These are phyloP conservation scores for Logfia minima DNA, from an alignment of 129 eudicot genomes.

Conservation along the genomic window DNA sequence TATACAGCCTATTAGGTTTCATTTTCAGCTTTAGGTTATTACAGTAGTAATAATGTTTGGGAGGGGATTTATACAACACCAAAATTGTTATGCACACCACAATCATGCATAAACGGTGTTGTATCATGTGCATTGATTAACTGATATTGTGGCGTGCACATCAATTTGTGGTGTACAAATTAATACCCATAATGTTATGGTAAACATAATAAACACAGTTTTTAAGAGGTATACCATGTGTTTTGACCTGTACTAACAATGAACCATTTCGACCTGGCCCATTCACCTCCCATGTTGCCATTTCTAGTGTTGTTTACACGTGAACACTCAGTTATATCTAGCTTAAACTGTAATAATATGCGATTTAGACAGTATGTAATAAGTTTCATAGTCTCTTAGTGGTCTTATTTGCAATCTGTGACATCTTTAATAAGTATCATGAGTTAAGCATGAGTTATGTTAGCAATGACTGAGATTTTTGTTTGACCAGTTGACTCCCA, in stretches of 20 bases:
- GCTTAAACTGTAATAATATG: too few relatives aligned
- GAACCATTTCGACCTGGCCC: background rate
- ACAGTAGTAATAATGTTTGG: background rate
- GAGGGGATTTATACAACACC: background rate
- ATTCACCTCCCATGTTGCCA: background rate
- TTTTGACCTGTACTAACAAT: background rate
- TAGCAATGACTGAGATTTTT: conserved; percentile 19
- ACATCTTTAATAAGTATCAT: background rate
- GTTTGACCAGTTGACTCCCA: conserved; percentile 75
- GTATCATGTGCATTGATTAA: too few relatives aligned
- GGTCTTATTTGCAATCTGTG: background rate
- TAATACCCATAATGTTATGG: too few relatives aligned
- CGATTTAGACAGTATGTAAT: background rate
- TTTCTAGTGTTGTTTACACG: too few relatives aligned
- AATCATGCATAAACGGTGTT: background rate
- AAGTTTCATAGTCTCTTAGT: background rate
- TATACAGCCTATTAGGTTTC: background rate
- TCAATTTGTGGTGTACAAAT: too few relatives aligned
- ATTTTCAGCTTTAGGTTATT: conserved; percentile 4
- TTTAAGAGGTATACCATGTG: background rate
- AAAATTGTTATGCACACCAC: background rate
- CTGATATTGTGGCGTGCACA: too few relatives aligned
- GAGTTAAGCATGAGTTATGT: conserved; percentile 6
- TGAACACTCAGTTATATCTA: too few relatives aligned
- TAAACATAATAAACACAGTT: background rate